Base-by-base conservation (phyloP, 768 basidiomycete species). In the Leccinum arenicola region DNA sequence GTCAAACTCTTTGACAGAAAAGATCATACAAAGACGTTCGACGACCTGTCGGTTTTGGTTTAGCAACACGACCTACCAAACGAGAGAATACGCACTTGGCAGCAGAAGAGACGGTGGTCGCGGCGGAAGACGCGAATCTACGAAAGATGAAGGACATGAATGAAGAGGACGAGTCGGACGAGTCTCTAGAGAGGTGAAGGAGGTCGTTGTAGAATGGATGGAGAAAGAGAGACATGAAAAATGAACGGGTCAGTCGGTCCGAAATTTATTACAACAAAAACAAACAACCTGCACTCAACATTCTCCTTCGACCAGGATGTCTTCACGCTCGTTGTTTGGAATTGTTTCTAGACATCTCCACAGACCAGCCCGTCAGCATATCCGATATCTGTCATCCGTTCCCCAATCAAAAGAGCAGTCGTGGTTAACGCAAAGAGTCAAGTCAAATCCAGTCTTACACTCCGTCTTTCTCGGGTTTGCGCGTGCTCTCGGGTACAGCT, bases 361-460 rank as follows among this genome's bases (percentile, higher is more conserved):
- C 31, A 64, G 47, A 43, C 61, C 61, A 47, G 17, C 52, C 29
- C 52, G 43, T 27, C 68, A 53, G 7, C 48, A 58, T 12, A 23
- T 53, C 10, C 68, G 68, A 25, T 19, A 60, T 2, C 38, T 71
- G 12, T 4, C 54, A 17, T 64, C 69, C 4, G 10, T 48, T 15
- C 48, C 57, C 14, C 43, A 55, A 7, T 36, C 63, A 51, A 61
- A 47, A 33, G 60, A 69, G 55, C 77, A 77, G 63, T 79, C 72
- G 57, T 87, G 87, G 87, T 72, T 89, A 49, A 83, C 86, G 14
- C 75, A 73, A 25, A 73, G 76, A 65, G 76, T 88, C 53, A 77
- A 81, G 63, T 65, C 76, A 19, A 85, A 82, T 14, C 84, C 85
- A 0, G 59, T 68, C 19, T 75, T 82, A 1, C 76, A 74, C 64